phyloP scores from a whole-genome alignment of 2,329 filamentous ascomycete species.

The Penicillium frequentans region DNA sequence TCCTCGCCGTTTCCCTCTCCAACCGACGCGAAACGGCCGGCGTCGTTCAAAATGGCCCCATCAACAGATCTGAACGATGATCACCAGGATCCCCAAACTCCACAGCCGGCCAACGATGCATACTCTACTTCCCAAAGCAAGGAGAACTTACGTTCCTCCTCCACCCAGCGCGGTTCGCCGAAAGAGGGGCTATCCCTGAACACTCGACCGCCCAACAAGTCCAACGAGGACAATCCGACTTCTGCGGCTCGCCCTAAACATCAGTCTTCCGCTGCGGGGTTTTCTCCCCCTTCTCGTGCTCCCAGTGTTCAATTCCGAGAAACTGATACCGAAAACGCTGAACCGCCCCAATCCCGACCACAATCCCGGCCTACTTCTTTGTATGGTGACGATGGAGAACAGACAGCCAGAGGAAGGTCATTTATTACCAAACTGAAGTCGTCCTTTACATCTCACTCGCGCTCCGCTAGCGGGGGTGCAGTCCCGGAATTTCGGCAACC shows the following conservation, averaged over 20 bases:
- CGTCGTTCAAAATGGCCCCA: slow-evolving; percentile 16
- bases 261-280: slow-evolving; percentile 25
- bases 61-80: slow-evolving; percentile 14
- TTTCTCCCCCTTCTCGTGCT: slow-evolving; percentile 48
- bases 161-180: slow-evolving; percentile 17
- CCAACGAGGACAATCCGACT: slow-evolving; percentile 23
- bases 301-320: slow-evolving; percentile 75
- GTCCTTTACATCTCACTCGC: slow-evolving; percentile 50
- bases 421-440: slow-evolving; percentile 79
- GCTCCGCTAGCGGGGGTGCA: slow-evolving; percentile 51
- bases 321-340: slow-evolving; percentile 51
- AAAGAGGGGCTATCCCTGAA: slow-evolving; percentile 24
- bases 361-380: slow-evolving; percentile 65
- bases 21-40: slow-evolving; percentile 22
- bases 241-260: slow-evolving; percentile 21
- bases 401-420: slow-evolving; percentile 58
- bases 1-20: slow-evolving; percentile 32
- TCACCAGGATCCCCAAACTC: slow-evolving; percentile 2
- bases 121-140: slow-evolving; percentile 8
- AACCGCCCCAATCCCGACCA: slow-evolving; percentile 55
- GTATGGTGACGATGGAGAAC: slow-evolving; percentile 62
- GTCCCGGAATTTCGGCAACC: slow-evolving; percentile 42
- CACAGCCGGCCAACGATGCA: slow-evolving; percentile 2
- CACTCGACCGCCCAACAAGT: slow-evolving; percentile 26
- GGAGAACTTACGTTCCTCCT: slow-evolving; percentile 11